phyloP scores from a whole-genome alignment of 2,329 filamentous ascomycete genomes.

The Tothia fuscella region DNA sequence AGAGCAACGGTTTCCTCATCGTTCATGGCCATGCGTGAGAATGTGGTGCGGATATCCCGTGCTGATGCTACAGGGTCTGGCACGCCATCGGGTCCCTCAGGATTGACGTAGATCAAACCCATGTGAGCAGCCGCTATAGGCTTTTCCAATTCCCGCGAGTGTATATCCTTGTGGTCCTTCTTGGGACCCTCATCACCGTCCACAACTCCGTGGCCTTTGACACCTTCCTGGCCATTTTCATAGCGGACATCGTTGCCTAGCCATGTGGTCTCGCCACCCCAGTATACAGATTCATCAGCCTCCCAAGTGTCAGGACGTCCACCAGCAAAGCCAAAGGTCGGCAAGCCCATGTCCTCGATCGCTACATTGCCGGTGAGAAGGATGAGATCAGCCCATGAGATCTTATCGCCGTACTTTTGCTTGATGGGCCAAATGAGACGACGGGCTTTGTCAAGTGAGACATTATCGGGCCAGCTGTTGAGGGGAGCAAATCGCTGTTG shows the following conservation, averaged over 20 bases:
- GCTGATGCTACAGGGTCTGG: constrained; percentile 59
- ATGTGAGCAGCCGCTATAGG: constrained; percentile 59
- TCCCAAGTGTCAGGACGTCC: constrained; percentile 64
- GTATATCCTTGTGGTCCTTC: constrained; percentile 19
- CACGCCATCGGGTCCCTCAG: constrained; percentile 61
- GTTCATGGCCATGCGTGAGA: constrained; percentile 72
- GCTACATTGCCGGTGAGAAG: constrained; percentile 65
- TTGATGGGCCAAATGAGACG: constrained; percentile 72
- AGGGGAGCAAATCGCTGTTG: constrained; percentile 72
- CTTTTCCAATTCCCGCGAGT: constrained; percentile 53
- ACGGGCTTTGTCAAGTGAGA: constrained; percentile 66
- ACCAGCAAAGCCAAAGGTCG: constrained; percentile 61
- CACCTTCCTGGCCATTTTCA: constrained; percentile 32
- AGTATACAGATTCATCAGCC: constrained; percentile 65
- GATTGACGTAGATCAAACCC: constrained; percentile 75
- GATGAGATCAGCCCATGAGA: constrained; percentile 66
- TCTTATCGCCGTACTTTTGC: constrained; percentile 74
- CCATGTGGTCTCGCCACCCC: constrained; percentile 65
- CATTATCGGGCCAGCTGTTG: constrained; percentile 75
- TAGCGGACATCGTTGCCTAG: constrained; percentile 65
- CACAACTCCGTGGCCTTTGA: constrained; percentile 17
- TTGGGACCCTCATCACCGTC: constrained; percentile 28
- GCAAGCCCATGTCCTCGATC: constrained; percentile 64
- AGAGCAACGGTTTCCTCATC: constrained; percentile 71
- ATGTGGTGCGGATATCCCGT: constrained; percentile 61